These are phyloP conservation scores for Medicago lupulina DNA, from an alignment of 306 rosid genomes.

Conservation along the genomic window DNA sequence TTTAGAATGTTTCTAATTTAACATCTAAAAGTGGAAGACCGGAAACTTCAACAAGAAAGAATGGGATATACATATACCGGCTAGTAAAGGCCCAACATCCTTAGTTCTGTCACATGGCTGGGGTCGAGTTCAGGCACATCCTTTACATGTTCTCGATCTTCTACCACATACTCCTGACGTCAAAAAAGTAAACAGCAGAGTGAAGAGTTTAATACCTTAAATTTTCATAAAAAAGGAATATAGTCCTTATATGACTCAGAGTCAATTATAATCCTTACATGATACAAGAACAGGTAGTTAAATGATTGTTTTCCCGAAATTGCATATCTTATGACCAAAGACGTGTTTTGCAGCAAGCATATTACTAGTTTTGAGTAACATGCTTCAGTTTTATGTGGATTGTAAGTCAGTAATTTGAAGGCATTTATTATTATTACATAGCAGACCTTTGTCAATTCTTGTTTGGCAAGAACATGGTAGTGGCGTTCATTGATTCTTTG, in stretches of 20 bases:
- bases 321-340: slow-evolving; percentile 40
- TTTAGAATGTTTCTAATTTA: slow-evolving; percentile 19
- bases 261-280: neutral
- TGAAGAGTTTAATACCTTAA: slow-evolving; percentile 32
- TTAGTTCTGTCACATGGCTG: slow-evolving; percentile 86
- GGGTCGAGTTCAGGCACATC: slow-evolving; percentile 87
- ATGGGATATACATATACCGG: slow-evolving; percentile 42
- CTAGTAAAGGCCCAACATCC: slow-evolving; percentile 95
- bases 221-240: slow-evolving; percentile 4
- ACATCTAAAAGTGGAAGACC: slow-evolving; percentile 18
- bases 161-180: slow-evolving; percentile 90
- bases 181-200: slow-evolving; percentile 25
- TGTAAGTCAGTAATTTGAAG: slow-evolving; percentile 3
- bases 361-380: slow-evolving; percentile 32
- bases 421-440: slow-evolving; percentile 38
- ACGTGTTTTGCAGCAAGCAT: slow-evolving; percentile 28
- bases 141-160: slow-evolving; percentile 59
- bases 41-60: slow-evolving; percentile 27
- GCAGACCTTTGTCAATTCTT: slow-evolving; percentile 90
- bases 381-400: slow-evolving; percentile 10
- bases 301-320: slow-evolving; percentile 16
- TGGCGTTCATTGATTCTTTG: slow-evolving; percentile 98
- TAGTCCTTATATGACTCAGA: slow-evolving; percentile 23
- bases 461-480: slow-evolving; percentile 98
- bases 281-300: slow-evolving; percentile 3